Evolutionary conservation across 1,284 basidiomycete species (phyloP), one percentile per base, ranked within the genome.

Genomic region (Jaminaea rosea): DNA sequence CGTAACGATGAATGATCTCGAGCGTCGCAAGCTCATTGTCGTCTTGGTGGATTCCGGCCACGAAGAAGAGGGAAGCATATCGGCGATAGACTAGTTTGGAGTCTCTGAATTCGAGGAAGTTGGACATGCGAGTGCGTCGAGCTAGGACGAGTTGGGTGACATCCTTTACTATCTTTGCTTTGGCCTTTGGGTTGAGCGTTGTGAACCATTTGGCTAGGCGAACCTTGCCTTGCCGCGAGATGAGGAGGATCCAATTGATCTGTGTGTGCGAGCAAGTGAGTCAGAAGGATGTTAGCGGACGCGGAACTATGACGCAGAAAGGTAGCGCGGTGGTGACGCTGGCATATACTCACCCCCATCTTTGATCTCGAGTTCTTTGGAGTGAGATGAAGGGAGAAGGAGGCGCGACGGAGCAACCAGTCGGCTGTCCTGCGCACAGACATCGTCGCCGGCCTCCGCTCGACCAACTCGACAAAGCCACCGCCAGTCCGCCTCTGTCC

Each of bases 141-240:
- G 91, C 91, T 23, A 99, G 82, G 15, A 99, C 94, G 44, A 98
- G 82, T 77, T 99, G 94, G 0, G 94, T 99, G 24, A 98, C 93
- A 75, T 99, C 94, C 79, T 98, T 98, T 65, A 97, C 87, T 69
- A 98, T 97, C 83, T 99, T 98, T 54, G 84, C 83, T 78, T 98
- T 99, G 59, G 81, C 81, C 78, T 97, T 96, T 21, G 89, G 86
- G 19, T 88, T 82, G 79, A 97, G 84, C 1, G 94, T 98, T 42
- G 87, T 86, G 76, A 93, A 99, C 94, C 94, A 99, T 81, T 99
- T 99, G 23, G 92, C 86, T 44, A 98, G 83, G 57, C 94, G 85
- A 53, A 98, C 89, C 80, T 98, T 98, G 65, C 93, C 93, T 83
- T 96, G 92, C 53, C 90, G 83, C 44, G 90, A 93, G 32, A 97